Conservation (phyloP, 331 rosid species). For the Quercus tomentella region DNA sequence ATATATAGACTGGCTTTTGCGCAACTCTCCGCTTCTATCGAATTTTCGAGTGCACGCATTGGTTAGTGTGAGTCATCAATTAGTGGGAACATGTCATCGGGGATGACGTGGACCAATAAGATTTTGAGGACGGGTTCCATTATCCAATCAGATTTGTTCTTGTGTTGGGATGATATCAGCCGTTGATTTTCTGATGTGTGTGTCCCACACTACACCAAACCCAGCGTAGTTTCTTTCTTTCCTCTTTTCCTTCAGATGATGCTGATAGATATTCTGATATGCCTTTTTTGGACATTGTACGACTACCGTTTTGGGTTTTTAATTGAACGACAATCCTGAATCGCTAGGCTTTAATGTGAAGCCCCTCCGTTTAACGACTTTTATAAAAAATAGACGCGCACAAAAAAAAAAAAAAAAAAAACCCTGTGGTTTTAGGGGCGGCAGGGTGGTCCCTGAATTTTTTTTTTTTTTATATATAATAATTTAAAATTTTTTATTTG, state of each 20-base stretch:
- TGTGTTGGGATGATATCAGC: slow-evolving; percentile 44
- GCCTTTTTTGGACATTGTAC: neutral
- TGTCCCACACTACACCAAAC: neutral
- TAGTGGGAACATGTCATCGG: slow-evolving; percentile 50
- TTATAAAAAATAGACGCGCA: too few relatives aligned
- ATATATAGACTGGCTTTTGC: slow-evolving; percentile 37
- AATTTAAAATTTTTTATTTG: too few relatives aligned
- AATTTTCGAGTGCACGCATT: neutral
- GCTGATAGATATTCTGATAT: too few relatives aligned
- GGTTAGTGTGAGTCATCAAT: neutral
- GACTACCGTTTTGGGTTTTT: neutral
- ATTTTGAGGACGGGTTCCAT: neutral
- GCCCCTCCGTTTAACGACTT: too few relatives aligned
- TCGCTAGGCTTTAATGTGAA: too few relatives aligned
- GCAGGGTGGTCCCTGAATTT: too few relatives aligned
- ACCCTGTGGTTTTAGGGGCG: too few relatives aligned
- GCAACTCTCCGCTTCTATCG: slow-evolving; percentile 13
- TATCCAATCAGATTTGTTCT: slow-evolving; percentile 42
- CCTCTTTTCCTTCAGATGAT: too few relatives aligned
- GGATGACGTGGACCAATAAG: slow-evolving; percentile 71
- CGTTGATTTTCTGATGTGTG: slow-evolving; percentile 22
- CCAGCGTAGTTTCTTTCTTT: too few relatives aligned
- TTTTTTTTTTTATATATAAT: too few relatives aligned
- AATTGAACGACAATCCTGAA: neutral
- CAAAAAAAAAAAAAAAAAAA: too few relatives aligned